phyloP scores from a whole-genome alignment of 2,329 filamentous ascomycete species.

The Dactylellina cionopaga region DNA sequence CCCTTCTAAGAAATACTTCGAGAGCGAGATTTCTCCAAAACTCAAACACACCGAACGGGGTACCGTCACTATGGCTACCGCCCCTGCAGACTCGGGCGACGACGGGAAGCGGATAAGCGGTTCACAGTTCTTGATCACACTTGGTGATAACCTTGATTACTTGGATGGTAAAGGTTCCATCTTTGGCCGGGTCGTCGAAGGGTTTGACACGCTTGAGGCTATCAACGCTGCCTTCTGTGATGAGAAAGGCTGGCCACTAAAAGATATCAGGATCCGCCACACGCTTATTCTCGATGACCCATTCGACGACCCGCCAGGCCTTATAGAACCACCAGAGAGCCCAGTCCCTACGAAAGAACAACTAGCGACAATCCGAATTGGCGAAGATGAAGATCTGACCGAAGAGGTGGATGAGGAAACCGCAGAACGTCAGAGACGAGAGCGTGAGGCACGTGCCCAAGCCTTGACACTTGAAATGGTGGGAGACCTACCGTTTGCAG shows the following conservation, averaged over 20 bases:
- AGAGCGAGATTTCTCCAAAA: slow-evolving; percentile 84
- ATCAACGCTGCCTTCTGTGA: slow-evolving; percentile 92
- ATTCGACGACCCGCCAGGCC: slow-evolving; percentile 79
- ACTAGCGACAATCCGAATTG: slow-evolving; percentile 88
- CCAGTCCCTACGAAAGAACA: slow-evolving; percentile 85
- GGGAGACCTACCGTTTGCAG: slow-evolving; percentile 94
- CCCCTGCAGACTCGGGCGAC: slow-evolving; percentile 69
- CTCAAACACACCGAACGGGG: slow-evolving; percentile 88
- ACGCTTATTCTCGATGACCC: slow-evolving; percentile 92
- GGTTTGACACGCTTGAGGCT: slow-evolving; percentile 91
- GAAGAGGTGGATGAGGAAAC: slow-evolving; percentile 82
- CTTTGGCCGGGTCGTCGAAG: slow-evolving; percentile 94
- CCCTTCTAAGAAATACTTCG: slow-evolving; percentile 78
- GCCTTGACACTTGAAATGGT: slow-evolving; percentile 97
- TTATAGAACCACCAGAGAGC: slow-evolving; percentile 80
- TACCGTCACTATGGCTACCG: slow-evolving; percentile 98
- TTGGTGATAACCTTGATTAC: slow-evolving; percentile 88
- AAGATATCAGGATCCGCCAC: slow-evolving; percentile 94
- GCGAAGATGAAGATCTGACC: slow-evolving; percentile 83
- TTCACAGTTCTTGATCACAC: slow-evolving; percentile 92
- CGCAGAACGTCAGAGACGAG: slow-evolving; percentile 80
- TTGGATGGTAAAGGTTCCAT: slow-evolving; percentile 93
- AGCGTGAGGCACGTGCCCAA: slow-evolving; percentile 91
- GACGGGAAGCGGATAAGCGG: slow-evolving; percentile 79
- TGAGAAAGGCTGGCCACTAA: slow-evolving; percentile 83